Evolutionary conservation across 805 yeast genomes (phyloP), one percentile per base, ranked within the genome.

Genomic region (Suhomyces emberorum): DNA sequence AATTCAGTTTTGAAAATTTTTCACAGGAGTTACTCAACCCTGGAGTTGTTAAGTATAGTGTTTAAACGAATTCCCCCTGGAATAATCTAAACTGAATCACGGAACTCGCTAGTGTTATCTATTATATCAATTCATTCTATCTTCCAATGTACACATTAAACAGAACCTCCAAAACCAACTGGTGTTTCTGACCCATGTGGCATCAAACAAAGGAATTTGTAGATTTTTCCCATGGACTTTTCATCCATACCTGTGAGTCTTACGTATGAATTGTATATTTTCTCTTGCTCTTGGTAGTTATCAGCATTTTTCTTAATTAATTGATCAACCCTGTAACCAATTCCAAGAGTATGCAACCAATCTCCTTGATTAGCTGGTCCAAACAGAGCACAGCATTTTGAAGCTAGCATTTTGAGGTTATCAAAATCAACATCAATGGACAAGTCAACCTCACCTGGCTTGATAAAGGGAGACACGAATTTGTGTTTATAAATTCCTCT

Each of bases 401-500:
- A 51, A 32, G 28, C 44, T 38, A 32, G 38, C 30, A 14, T 68
- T 55, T 27, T 61, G 35, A 87, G 57, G 16, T 82, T 81, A 19
- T 68, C 72, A 54, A 87, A 87, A 55, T 87, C 95, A 9, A 87
- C 95, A 53, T 87, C 95, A 0, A 83, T 81, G 0, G 95, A 83
- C 20, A 87, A 64, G 61, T 87, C 95, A 3, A 84, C 89, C 23
- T 77, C 74, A 1, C 95, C 95, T 0, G 93, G 93, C 10, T 69
- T 68, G n/a, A 57, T 65, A 41, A 84, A 81, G 1, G 95, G 95
- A 15, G 81, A 76, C 0, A 83, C 89, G 49, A 86, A 73, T 46
- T 76, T 74, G 55, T 87, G 95, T 44, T 77, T 65, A 47, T 73
- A 69, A 42, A 87, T 85, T 0, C 88, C 95, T 22, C 95, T 67